Conservation (phyloP, 805 yeast genomes). For the Metschnikowia hibisci region DNA sequence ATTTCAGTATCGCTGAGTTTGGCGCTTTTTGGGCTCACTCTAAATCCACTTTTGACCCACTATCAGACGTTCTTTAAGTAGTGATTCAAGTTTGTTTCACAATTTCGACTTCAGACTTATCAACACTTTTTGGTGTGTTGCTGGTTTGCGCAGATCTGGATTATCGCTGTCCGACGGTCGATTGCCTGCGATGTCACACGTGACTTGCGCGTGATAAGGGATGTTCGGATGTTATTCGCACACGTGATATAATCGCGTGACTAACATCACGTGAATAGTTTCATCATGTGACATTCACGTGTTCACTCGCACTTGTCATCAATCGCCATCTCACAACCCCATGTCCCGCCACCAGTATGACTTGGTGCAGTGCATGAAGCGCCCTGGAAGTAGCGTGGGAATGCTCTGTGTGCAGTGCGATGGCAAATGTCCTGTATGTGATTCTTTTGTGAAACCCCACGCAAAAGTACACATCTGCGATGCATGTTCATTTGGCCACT, state of each 20-base stretch:
- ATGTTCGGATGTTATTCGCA: too few relatives aligned
- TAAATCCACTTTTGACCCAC: too few relatives aligned
- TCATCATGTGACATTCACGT: too few relatives aligned
- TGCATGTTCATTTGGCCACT: constrained; percentile 75
- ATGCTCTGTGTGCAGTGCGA: constrained; percentile 80
- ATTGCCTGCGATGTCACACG: background rate
- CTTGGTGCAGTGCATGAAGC: constrained; percentile 76
- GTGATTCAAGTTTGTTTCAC: too few relatives aligned
- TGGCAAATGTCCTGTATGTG: constrained; percentile 89
- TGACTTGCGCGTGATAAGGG: background rate
- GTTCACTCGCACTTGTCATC: background rate
- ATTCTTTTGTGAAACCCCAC: constrained; percentile 72
- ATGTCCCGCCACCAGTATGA: constrained; percentile 93
- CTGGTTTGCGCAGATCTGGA: background rate
- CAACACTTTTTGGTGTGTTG: background rate
- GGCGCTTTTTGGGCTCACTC: too few relatives aligned
- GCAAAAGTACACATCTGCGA: constrained; percentile 71
- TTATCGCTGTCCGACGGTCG: background rate
- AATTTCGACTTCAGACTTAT: too few relatives aligned
- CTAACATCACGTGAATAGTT: too few relatives aligned
- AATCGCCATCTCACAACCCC: background rate
- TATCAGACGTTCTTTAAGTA: too few relatives aligned
- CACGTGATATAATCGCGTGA: too few relatives aligned
- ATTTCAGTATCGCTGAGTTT: too few relatives aligned
- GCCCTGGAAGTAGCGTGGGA: constrained; percentile 73